A percentile compares a stretch with the other conserved stretches of the same genome.
These are phyloP conservation scores for Bigelowiella natans DNA, from an alignment of 78 protist species.

Conservation along the genomic window DNA sequence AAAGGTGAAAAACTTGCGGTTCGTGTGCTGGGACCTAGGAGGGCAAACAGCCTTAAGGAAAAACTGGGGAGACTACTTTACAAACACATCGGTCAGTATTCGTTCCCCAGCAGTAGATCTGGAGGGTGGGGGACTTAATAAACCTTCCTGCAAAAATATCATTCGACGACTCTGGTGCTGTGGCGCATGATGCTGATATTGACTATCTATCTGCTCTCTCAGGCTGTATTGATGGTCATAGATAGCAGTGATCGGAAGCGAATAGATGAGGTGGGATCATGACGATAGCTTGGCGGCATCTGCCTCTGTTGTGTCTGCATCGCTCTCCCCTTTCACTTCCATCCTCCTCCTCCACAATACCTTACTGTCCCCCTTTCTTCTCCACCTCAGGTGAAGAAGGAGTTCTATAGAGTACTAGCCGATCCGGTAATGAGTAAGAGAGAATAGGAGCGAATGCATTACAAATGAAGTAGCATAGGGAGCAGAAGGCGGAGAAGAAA, in stretches of 20 bases:
- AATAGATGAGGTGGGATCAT: neutral
- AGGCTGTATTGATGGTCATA: slow-evolving; percentile 9
- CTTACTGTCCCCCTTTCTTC: too few species aligned
- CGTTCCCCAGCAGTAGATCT: neutral
- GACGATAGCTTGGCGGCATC: too few species aligned
- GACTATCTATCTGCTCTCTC: too few species aligned
- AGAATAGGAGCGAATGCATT: too few species aligned
- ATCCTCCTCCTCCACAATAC: too few species aligned
- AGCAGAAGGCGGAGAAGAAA: too few species aligned
- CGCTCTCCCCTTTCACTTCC: too few species aligned
- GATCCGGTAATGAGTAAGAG: too few species aligned
- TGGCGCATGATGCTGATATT: neutral
- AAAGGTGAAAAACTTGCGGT: neutral
- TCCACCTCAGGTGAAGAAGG: too few species aligned
- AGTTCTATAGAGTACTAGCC: too few species aligned
- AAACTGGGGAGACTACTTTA: neutral
- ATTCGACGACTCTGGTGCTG: neutral
- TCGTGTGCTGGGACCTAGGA: slow-evolving; percentile 35
- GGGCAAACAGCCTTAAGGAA: slow-evolving; percentile 37
- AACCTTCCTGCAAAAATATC: neutral
- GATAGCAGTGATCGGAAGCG: slow-evolving; percentile 18
- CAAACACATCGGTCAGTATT: neutral
- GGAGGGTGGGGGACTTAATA: slow-evolving; percentile 24
- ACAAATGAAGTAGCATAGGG: too few species aligned
- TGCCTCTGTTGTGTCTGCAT: too few species aligned